Percentiles rank a stretch among this genome's conserved stretches.
Conservation (phyloP, 2,329 filamentous ascomycete species). For the Fusarium papillatum region DNA sequence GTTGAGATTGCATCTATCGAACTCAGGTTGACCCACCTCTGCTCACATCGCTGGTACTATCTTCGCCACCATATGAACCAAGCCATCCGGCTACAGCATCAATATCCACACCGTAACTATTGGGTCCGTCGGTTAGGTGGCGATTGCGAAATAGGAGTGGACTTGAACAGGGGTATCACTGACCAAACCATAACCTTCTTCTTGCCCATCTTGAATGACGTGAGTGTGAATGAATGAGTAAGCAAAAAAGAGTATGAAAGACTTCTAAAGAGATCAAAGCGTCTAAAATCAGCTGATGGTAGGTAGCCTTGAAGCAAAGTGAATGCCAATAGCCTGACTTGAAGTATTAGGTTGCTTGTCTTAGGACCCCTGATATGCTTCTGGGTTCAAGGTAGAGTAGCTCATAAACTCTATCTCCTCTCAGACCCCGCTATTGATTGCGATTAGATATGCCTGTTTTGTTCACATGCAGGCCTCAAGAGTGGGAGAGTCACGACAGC, state of each 20-base stretch:
- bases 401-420: not conserved
- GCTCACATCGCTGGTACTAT: constrained; percentile 81
- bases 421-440: not conserved
- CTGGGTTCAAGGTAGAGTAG: not conserved
- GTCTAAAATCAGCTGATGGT: not conserved
- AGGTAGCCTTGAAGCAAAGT: not conserved
- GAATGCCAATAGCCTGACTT: not conserved
- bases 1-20: not conserved
- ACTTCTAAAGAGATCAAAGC: not conserved
- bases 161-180: not conserved
- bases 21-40: constrained; percentile 60
- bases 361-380: not conserved
- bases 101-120: constrained; percentile 78
- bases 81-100: constrained; percentile 85
- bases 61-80: constrained; percentile 81
- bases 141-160: not conserved
- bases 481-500: not conserved
- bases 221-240: not conserved
- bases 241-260: not conserved
- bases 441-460: not conserved
- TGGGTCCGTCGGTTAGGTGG: not conserved
- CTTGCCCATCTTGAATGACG: constrained; percentile 47
- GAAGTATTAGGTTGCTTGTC: not conserved
- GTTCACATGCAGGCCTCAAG: constrained; percentile 2
- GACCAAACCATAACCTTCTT: constrained; percentile 51